Percentiles rank a stretch among this genome's conserved stretches.
Evolutionary conservation across 2,329 filamentous ascomycete species (phyloP).

Genomic region (Cladosporium oxysporum): DNA sequence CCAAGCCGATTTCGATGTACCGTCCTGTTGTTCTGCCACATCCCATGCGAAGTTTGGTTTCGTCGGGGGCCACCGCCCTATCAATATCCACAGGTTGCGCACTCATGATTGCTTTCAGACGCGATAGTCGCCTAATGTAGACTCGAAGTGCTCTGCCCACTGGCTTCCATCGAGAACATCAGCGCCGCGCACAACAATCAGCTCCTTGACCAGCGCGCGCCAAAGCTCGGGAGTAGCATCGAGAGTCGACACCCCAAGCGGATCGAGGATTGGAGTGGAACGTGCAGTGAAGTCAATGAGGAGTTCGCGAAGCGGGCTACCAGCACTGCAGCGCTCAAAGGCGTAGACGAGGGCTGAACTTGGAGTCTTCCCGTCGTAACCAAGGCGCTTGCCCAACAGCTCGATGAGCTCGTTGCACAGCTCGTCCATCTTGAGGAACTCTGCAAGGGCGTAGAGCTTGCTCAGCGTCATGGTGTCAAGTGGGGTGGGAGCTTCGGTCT

Average conservation of each 20-base stretch:
- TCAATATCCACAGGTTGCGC: neutral
- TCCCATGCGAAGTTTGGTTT: neutral
- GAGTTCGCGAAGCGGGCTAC: neutral
- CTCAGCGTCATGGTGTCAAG: conserved; percentile 1
- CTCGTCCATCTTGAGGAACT: neutral
- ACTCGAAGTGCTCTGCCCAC: neutral
- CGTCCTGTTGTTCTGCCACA: neutral
- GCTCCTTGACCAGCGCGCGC: neutral
- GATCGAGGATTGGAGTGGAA: neutral
- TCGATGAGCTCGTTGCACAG: conserved; percentile 2
- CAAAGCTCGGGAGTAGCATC: neutral
- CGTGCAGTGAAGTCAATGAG: conserved; percentile 2
- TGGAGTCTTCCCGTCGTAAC: neutral
- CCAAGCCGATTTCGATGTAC: neutral
- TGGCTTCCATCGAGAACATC: neutral
- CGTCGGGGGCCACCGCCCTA: neutral
- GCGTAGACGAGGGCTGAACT: neutral
- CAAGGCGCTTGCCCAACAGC: neutral
- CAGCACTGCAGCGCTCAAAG: neutral
- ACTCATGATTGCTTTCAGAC: neutral
- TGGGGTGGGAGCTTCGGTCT: neutral
- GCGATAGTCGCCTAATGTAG: neutral
- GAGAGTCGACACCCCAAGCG: neutral
- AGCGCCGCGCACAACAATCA: neutral
- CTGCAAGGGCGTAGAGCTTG: conserved; percentile 10